Conservation (phyloP, 2,329 filamentous ascomycete genomes). For the Penicillium sp. region DNA sequence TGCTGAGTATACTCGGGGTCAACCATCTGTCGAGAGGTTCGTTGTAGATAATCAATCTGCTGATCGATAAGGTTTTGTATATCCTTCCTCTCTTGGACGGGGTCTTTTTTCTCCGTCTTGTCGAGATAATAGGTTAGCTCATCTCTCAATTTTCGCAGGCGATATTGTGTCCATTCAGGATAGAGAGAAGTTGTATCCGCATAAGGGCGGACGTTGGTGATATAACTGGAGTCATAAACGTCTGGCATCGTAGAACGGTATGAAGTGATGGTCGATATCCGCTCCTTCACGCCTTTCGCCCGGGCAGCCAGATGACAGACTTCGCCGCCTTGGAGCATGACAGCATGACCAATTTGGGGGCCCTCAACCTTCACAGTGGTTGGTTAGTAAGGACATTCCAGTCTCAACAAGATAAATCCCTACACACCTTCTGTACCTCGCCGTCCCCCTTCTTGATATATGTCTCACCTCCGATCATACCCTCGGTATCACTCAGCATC, state of each 20-base stretch:
- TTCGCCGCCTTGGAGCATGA: conserved; percentile 32
- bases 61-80: conserved; percentile 8
- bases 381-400: neutral
- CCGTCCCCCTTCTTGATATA: conserved; percentile 27
- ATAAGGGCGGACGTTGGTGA: conserved; percentile 26
- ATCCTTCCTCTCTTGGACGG: neutral
- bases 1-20: conserved; percentile 7
- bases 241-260: conserved; percentile 22
- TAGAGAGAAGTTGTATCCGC: conserved; percentile 21
- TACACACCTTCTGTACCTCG: conserved; percentile 11
- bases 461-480: conserved; percentile 34
- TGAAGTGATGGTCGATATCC: conserved; percentile 30
- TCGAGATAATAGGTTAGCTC: conserved; percentile 13
- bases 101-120: neutral
- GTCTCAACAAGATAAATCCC: neutral
- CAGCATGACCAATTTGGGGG: conserved; percentile 23
- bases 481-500: conserved; percentile 31
- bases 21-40: conserved; percentile 18
- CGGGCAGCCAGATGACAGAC: conserved; percentile 29
- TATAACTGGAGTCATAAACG: conserved; percentile 24
- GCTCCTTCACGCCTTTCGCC: conserved; percentile 26
- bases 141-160: conserved; percentile 21
- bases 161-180: conserved; percentile 23
- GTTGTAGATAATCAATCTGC: conserved; percentile 16
- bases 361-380: conserved; percentile 9